These are phyloP conservation scores for Yamadazyma membranifaciens DNA, from an alignment of 1,139 yeast species.

Conservation along the genomic window DNA sequence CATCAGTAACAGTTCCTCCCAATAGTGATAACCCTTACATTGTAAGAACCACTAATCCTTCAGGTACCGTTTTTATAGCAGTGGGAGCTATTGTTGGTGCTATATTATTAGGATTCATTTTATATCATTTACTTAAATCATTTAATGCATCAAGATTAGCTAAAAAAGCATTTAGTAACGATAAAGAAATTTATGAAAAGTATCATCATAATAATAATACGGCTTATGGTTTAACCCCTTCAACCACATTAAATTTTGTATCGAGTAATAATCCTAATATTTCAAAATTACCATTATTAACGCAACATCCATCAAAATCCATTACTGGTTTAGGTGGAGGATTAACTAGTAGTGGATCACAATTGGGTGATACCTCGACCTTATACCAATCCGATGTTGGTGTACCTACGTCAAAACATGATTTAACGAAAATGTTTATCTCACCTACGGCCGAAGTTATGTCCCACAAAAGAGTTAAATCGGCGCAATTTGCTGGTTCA, in stretches of 20 bases:
- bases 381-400: conserved; percentile 35
- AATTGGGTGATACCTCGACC: conserved; percentile 39
- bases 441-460: conserved; percentile 81
- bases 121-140: conserved; percentile 38
- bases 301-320: conserved; percentile 22
- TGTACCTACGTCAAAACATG: conserved; percentile 38
- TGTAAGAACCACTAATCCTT: conserved; percentile 47
- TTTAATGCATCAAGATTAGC: conserved; percentile 39
- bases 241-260: conserved; percentile 11
- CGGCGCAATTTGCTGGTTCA: conserved; percentile 18
- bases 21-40: conserved; percentile 61
- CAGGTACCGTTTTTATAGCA: conserved; percentile 79
- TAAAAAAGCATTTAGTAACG: conserved; percentile 30
- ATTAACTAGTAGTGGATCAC: conserved; percentile 20
- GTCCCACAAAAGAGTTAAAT: conserved; percentile 39
- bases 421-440: conserved; percentile 57
- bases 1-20: conserved; percentile 65
- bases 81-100: conserved; percentile 70
- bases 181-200: conserved; percentile 37
- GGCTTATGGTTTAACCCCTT: conserved; percentile 30
- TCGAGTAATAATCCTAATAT: conserved; percentile 21
- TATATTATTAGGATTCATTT: conserved; percentile 43
- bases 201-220: conserved; percentile 35
- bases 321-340: conserved; percentile 15
- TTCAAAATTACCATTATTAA: conserved; percentile 38